Evolutionary conservation across 169 alveolate genomes (phyloP), one percentile per base, ranked within the genome.

Genomic region (Eimeria maxima): DNA sequence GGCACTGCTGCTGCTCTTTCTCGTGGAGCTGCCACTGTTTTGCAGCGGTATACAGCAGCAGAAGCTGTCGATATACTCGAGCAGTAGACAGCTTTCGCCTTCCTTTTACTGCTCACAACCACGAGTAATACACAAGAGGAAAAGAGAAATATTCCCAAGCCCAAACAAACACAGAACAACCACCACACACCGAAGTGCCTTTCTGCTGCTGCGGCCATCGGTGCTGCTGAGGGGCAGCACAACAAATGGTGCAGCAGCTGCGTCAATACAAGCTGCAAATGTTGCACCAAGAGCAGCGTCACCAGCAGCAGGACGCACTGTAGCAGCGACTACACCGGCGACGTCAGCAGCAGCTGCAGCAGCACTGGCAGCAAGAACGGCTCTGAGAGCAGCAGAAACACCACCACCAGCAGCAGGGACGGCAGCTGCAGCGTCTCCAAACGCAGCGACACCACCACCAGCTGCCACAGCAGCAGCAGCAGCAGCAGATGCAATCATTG

Each of bases 381-480:
- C 69, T 33, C 38, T 33, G 38, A 33, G 1, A 60, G 69, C n/a
- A 60, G 22, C n/a, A 60, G 20, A 18, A 60, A 4, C 69, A 60
- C 0, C 69, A 60, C 2, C 69, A 60, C 0, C n/a, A 0, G 8
- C 69, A 60, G 69, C 69, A 60, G 20, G 20, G 27, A 11, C 69
- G 20, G 8, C 69, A 60, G 27, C 69, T 13, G n/a, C 5, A 60
- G 20, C 69, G 4, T 11, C 69, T 4, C 1, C n/a, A 78, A 3
- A 14, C 1, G 60, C 88, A 78, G 20, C 63, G 42, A 42, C 65
- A 42, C 16, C 88, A 78, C 29, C 88, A 38, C 65, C 63, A 42
- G 60, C 88, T 16, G 63, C 88, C 13, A 29, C 60, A 44, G 88
- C 50, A 78, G 88, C 88, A 78, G 53, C 63, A 44, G 88, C 38